phyloP scores from a whole-genome alignment of 495 filamentous ascomycete genomes.

The Pseudotulostoma volvatum region DNA sequence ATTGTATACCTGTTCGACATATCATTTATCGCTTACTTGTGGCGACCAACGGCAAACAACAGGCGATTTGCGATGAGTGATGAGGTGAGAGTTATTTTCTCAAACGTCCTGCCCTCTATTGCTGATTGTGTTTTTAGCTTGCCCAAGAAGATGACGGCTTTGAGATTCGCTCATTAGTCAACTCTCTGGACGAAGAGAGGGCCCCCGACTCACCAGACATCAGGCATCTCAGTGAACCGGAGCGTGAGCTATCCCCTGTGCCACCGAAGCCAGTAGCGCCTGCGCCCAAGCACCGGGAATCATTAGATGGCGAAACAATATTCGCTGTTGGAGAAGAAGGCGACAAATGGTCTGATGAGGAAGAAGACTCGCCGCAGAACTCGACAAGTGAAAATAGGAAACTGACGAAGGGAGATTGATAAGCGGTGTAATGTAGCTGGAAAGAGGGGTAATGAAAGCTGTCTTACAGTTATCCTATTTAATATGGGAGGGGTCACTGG shows the following conservation, averaged over 20 bases:
- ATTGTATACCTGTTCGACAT: slow-evolving; percentile 90
- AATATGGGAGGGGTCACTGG: too few relatives aligned
- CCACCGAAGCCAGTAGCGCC: slow-evolving; percentile 36
- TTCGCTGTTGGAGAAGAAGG: slow-evolving; percentile 84
- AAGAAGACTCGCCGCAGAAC: slow-evolving; percentile 40
- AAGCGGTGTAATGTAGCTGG: slow-evolving; percentile 5
- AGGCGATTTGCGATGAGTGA: slow-evolving; percentile 97
- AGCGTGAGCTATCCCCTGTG: slow-evolving; percentile 31
- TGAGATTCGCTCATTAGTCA: slow-evolving; percentile 85
- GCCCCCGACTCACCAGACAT: slow-evolving; percentile 27
- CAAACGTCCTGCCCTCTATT: slow-evolving; percentile 9
- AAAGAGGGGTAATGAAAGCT: too few relatives aligned
- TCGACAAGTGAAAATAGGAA: slow-evolving; percentile 38
- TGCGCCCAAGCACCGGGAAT: slow-evolving; percentile 37
- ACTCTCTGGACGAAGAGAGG: slow-evolving; percentile 57
- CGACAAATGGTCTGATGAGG: slow-evolving; percentile 59
- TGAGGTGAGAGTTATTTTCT: slow-evolving; percentile 39
- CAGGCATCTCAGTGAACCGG: slow-evolving; percentile 15
- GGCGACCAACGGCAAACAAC: slow-evolving; percentile 94
- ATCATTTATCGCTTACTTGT: slow-evolving; percentile 84
- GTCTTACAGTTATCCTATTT: too few relatives aligned
- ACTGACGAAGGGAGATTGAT: slow-evolving; percentile 38
- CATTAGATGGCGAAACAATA: slow-evolving; percentile 81
- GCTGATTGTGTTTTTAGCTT: slow-evolving; percentile 34
- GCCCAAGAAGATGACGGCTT: slow-evolving; percentile 98